Conservation (phyloP, 1,139 yeast species). For the Kazachstania sp. region DNA sequence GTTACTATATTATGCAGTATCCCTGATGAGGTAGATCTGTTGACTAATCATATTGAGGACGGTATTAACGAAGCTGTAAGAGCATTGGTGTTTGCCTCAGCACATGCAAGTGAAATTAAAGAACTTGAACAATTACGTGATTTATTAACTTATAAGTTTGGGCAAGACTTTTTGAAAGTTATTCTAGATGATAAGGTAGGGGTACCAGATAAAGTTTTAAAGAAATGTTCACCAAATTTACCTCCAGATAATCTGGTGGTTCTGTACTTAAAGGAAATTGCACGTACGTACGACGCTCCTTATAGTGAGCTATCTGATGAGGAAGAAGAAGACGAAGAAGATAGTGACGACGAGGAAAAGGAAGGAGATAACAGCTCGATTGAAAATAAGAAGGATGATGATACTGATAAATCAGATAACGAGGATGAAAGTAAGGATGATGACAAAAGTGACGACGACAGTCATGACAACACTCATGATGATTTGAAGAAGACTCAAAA, state of each 20-base stretch:
- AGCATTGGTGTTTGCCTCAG: constrained; percentile 61
- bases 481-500: constrained; percentile 11
- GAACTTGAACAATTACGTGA: constrained; percentile 61
- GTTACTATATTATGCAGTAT: constrained; percentile 41
- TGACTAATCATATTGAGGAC: constrained; percentile 26
- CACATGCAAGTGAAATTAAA: constrained; percentile 60
- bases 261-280: constrained; percentile 70
- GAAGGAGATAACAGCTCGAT: constrained; percentile 13
- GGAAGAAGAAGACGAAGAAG: constrained; percentile 15
- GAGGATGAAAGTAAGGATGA: background rate
- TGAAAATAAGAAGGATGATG: constrained; percentile 24
- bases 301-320: constrained; percentile 49
- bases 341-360: constrained; percentile 43
- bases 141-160: constrained; percentile 53
- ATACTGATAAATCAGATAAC: constrained; percentile 11
- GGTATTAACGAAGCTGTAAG: constrained; percentile 57
- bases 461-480: constrained; percentile 11
- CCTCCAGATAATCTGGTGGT: constrained; percentile 61
- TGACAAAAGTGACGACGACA: constrained; percentile 14
- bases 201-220: constrained; percentile 57
- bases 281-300: constrained; percentile 69
- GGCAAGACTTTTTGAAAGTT: constrained; percentile 51
- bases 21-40: constrained; percentile 28
- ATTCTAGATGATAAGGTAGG: constrained; percentile 53
- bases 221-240: constrained; percentile 57